phyloP scores from a whole-genome alignment of 192 early-diverging fungal species.

The Funneliformis mosseae region DNA sequence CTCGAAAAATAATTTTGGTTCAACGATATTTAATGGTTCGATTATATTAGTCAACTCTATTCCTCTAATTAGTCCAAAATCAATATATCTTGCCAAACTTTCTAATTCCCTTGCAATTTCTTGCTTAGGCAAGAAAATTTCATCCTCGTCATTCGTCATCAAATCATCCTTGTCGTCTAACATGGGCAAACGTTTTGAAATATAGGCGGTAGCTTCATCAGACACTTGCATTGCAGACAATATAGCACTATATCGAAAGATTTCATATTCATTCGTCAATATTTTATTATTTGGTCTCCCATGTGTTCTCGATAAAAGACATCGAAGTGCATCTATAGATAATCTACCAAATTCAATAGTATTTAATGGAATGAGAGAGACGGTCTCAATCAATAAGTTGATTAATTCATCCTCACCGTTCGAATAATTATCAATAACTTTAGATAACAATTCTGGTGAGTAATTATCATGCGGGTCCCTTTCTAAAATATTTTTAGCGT shows the following conservation, averaged over 20 bases:
- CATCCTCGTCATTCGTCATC: neutral
- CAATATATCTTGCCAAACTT: neutral
- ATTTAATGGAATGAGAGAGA: neutral
- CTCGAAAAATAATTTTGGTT: neutral
- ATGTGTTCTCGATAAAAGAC: neutral
- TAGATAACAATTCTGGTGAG: constrained; percentile 1
- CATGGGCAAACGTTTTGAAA: neutral
- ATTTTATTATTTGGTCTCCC: neutral
- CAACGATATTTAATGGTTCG: neutral
- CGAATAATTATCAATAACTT: neutral
- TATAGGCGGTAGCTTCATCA: neutral
- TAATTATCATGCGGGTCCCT: neutral
- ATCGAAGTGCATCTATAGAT: neutral
- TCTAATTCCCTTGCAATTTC: neutral
- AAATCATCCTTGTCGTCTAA: neutral
- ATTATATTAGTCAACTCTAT: neutral
- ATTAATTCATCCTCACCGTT: neutral
- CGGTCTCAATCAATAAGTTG: neutral
- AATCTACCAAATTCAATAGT: neutral
- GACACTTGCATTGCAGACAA: neutral
- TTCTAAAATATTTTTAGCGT: neutral
- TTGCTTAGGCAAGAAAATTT: neutral
- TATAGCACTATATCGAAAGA: constrained; percentile 14
- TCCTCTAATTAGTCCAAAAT: neutral
- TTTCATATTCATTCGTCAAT: constrained; percentile 8